Base-by-base conservation (phyloP, 345 rosid species). In the Linum usitatissimum region DNA sequence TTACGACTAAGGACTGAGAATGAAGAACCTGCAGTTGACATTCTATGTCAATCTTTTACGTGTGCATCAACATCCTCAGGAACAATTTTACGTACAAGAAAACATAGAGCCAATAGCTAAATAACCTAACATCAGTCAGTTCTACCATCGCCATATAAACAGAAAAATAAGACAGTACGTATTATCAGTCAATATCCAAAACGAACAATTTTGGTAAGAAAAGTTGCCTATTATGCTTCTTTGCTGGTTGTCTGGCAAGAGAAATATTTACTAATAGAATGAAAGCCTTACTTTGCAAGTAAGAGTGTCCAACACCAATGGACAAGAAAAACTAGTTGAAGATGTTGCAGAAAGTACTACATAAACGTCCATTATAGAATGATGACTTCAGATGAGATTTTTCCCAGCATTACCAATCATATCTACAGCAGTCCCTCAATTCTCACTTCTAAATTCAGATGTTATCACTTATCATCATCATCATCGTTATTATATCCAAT, bases 1-100 rank as follows among this genome's bases (percentile, higher is more conserved):
- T 57, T 79, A 20, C 95, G 96, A 69, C 86, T 87, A 56, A 87
- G 76, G 62, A 93, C 73, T 56, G 80, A 75, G 73, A 84, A 87
- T 14, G 88, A 63, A 30, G 91, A 86, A 73, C 99, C 99, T 93
- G 87, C 79, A 66, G 49, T 53, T 21, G 53, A 59, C 59, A 68
- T 6, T 45, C 51, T 45, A 7, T 45, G 51, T 45, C 48, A 40
- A 1, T 6, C 8, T 40, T 40, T 6, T 12, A 40, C 4, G 48
- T 5, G 48, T 7, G 13, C 48, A 40, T 7, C 48, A 40, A 12
- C 48, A 40, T 12, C 28, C 28, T 23, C 28, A 23, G 2, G 28
- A 23, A 23, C 28, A 23, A 23, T 23, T 23, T 23, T 23, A 23
- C 28, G 28, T 23, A 23, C 28, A 23, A 23, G 8, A 4, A 34